Evolutionary conservation across 2,329 filamentous ascomycete genomes (phyloP), one percentile per base, ranked within the genome.

Genomic region (Verticillium isaacii): DNA sequence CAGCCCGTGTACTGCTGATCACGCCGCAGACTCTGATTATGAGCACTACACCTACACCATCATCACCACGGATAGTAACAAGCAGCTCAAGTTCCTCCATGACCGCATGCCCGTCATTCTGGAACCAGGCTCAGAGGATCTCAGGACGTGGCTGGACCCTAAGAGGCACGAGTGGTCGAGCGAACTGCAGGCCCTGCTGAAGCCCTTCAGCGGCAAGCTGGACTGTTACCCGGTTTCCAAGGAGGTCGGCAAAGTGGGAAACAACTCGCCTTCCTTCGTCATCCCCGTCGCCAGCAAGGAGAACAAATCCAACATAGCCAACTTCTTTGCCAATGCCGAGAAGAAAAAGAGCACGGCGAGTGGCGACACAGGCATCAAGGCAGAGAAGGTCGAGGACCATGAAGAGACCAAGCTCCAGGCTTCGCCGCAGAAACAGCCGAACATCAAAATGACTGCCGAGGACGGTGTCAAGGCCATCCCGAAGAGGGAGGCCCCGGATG

Each of bases 51-150:
- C 92, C 0, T 99, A 97, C 74, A 94, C 93, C 1, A 87, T 99
- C 71, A 94, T 98, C 73, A 99, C 95, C 1, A 98, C 94, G 1
- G 85, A 89, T 63, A 91, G 92, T 8, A 97, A 94, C 69, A 81
- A 88, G 65, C 90, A 94, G 72, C 81, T 98, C 57, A 87, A 82
- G 32, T 98, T 97, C 67, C 80, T 99, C 19, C 95, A 99, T 72
- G 90, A 96, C 70, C 88, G 95, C 17, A 99, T 99, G 95, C 95
- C 95, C 0, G 94, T 97, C 6, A 91, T 98, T 34, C 74, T 99
- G 1, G 88, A 97, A 6, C 87, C 90, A 5, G 87, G 87, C 4
- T 92, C 89, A 1, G 83, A 90, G 1, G 84, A 81, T 12, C 80
- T 97, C 70, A 83, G 79, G 60, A 86, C 74, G 5, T 97, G 93